Base-by-base conservation (phyloP, 148 eudicot genomes). In the Diospyros lotus region DNA sequence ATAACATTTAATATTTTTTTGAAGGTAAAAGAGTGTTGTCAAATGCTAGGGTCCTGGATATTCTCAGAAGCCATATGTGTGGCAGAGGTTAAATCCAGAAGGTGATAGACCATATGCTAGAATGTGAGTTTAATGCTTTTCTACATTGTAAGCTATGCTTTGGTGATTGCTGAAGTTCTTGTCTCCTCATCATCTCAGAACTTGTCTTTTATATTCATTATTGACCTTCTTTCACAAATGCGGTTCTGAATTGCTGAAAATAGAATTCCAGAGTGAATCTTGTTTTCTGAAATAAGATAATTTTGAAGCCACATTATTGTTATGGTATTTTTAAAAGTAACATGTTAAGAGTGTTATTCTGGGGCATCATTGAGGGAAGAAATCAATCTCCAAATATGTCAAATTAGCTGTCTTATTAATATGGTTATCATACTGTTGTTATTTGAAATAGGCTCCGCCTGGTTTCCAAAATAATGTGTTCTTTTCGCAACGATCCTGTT, bases 21-120 rank as follows among this genome's bases (percentile, higher is more conserved):
- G 15, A 70, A 95, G 98, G 98, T 63, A 92, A 91, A 84, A 90
- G 97, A 80, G 97, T 87, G 77, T 81, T 92, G 64, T 87, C 97
- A 69, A 97, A 92, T 87, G 91, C 93, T 76, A 92, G 97, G 97
- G 96, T 84, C 72, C 86, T 95, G 84, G 97, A 95, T 79, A 95
- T 78, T 94, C 98, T 84, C 93, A 90, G 73, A 95, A 95, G 81
- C 97, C 98, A 61, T 95, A 95, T 81, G 90, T 78, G 58, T 92
- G 98, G 98, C 86, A 86, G 82, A 85, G 80, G 89, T 91, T 95
- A 73, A 89, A 84, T 78, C 96, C 98, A 46, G 97, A 90, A 77
- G 98, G 98, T 79, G 97, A 90, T 82, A 92, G 85, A 86, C 98
- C 98, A 75, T 90, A 93, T 76, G 98, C 97, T 77, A 87, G 98